Evolutionary conservation across 495 filamentous ascomycete genomes (phyloP), one percentile per base, ranked within the genome.

Genomic region (Darksidea phi): DNA sequence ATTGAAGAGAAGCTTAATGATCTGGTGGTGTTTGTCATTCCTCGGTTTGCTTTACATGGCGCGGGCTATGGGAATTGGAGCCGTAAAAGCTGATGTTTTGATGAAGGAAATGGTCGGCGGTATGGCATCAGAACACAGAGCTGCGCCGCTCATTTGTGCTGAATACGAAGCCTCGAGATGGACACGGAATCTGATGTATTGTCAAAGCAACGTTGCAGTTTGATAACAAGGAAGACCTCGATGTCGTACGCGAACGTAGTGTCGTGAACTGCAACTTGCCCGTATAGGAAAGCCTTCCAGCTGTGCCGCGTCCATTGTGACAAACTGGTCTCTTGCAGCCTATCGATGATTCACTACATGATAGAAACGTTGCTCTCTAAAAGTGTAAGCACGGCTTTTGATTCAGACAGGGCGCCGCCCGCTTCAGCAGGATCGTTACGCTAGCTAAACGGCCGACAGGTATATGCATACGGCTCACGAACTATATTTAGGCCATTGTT

Each of bases 1-100:
- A 55, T 46, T 73, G 8, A 76, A 74, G 38, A 80, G 68, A 26
- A 79, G 51, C 36, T 75, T 71, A 23, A 80, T 1, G 77, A 84
- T 67, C 84, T 84, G 36, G 86, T 75, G 4, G 80, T 75, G 67
- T 84, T 88, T 69, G 84, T 84, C 61, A 87, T 88, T 52, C 82
- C 67, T 0, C 84, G 82, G 62, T 86, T 86, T 70, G 85, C 70
- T 46, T 76, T 61, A 48, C 73, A 68, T 64, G 53, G 0, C 74
- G 74, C 26, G 86, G 71, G 34, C 66, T 51, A 6, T 71, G 59
- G 2, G 82, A 49, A 15, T 78, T 74, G 1, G 64, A 45, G n/a
- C 78, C 76, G 48, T 72, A 70, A 28, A 67, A 54, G 34, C 52
- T 54, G 18, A 64, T 46, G n/a, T n/a, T 38, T 2, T 37, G 46